A percentile compares a stretch with the other conserved stretches of the same genome.
Evolutionary conservation across 129 eudicot species (phyloP).

Genomic region (Flaveria sonorensis): DNA sequence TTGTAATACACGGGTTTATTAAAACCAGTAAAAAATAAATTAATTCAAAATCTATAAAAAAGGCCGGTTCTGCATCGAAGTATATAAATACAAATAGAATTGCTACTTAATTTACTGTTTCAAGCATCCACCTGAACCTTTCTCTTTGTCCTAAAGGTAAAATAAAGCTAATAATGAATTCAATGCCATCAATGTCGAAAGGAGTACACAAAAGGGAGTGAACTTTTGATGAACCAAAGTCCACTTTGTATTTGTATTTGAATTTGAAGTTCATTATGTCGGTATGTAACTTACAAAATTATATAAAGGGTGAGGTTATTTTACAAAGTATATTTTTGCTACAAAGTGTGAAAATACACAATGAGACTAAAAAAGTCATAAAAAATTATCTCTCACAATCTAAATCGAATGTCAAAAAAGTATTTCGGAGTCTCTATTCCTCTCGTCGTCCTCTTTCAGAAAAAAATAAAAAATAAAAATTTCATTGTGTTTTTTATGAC

Average conservation of each 20-base stretch:
- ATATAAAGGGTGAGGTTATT: too few species aligned
- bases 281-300: neutral
- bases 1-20: too few species aligned
- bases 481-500: too few species aligned
- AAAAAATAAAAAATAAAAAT: too few species aligned
- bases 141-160: neutral
- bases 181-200: constrained; percentile 17
- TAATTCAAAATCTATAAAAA: neutral
- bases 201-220: constrained; percentile 19
- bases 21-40: too few species aligned
- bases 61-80: neutral
- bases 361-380: too few species aligned
- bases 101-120: neutral
- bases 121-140: neutral
- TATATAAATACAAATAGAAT: neutral
- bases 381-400: too few species aligned
- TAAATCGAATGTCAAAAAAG: too few species aligned
- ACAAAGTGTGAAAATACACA: too few species aligned
- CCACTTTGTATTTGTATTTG: neutral
- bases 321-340: too few species aligned
- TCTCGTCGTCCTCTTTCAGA: too few species aligned
- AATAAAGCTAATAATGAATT: constrained; percentile 6
- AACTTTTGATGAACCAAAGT: constrained; percentile 24
- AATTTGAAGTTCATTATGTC: constrained; percentile 7
- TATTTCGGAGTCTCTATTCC: too few species aligned